Conservation (phyloP, 2,329 filamentous ascomycete species). For the Shiraia sp. region DNA sequence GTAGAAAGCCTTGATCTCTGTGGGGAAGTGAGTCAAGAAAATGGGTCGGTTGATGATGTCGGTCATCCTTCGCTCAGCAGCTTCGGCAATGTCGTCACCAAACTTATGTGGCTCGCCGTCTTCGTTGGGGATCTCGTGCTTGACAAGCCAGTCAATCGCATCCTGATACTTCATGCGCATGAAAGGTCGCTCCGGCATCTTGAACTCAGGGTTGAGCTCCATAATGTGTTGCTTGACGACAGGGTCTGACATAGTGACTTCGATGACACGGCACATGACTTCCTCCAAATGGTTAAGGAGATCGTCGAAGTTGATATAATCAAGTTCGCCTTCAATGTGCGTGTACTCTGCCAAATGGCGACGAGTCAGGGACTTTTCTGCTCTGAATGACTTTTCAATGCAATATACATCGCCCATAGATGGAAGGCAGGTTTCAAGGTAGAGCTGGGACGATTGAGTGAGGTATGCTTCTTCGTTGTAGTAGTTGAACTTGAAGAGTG, state of each 20-base stretch:
- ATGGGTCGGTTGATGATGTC: slow-evolving; percentile 95
- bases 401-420: slow-evolving; percentile 95
- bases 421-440: slow-evolving; percentile 92
- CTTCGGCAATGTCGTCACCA: slow-evolving; percentile 97
- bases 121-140: slow-evolving; percentile 90
- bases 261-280: slow-evolving; percentile 83
- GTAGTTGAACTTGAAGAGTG: slow-evolving; percentile 86
- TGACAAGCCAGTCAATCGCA: slow-evolving; percentile 90
- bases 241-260: slow-evolving; percentile 74
- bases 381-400: slow-evolving; percentile 97
- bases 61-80: slow-evolving; percentile 95
- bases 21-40: slow-evolving; percentile 95
- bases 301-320: slow-evolving; percentile 92
- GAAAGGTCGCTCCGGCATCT: slow-evolving; percentile 81
- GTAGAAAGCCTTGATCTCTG: slow-evolving; percentile 98
- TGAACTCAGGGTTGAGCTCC: slow-evolving; percentile 88
- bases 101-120: slow-evolving; percentile 88
- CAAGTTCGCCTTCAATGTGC: slow-evolving; percentile 93
- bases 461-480: slow-evolving; percentile 91
- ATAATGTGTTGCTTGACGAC: slow-evolving; percentile 73
- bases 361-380: slow-evolving; percentile 92
- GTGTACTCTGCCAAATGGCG: slow-evolving; percentile 96
- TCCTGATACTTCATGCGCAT: slow-evolving; percentile 93
- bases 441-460: slow-evolving; percentile 95
- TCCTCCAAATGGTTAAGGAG: slow-evolving; percentile 85